Base-by-base conservation (phyloP, 2,329 filamentous ascomycete species). In the Diplodia seriata region DNA sequence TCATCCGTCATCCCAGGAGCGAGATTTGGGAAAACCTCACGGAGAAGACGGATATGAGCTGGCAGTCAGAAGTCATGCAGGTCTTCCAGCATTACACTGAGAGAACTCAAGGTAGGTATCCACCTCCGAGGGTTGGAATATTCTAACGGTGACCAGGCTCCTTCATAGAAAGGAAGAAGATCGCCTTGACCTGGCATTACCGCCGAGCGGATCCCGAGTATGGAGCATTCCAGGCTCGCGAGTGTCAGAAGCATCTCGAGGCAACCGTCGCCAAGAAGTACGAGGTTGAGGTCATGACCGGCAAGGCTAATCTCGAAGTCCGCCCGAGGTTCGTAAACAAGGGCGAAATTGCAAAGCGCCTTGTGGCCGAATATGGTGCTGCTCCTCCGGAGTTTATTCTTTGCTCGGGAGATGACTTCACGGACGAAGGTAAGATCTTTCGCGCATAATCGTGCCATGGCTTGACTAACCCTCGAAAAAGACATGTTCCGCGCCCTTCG, bases 321-420 rank as follows among this genome's bases (percentile, higher is more conserved):
- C 90, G 95, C n/a, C 94, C 94, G 33, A 94, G 90, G 0, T 97
- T 97, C 75, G 93, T 99, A 82, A 98, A 98, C 85, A 99, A 99
- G 84, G 95, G 95, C 36, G 93, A 96, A 80, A 98, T 98, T 71
- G 92, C 90, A 18, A 94, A 93, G 81, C 89, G 90, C 6, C 85
- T 99, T 20, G 89, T 98, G 47, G 82, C 87, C 26, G 89, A 89
- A 57, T 96, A 96, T 78, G 89, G 83, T 3, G 80, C 83, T 7
- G 83, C 88, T 62, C 86, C 86, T 65, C 87, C 94, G 0, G 93
- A 94, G 72, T 97, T 98, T 75, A 89, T 96, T 12, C 85, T 98
- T 63, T 99, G 95, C 79, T 82, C 94, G 70, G 95, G 95, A 51
- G 95, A 99, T 78, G 95, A 99, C 76, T 96, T 95, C 73, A 99